Base-by-base conservation (phyloP, 192 early-diverging fungal species). In the Geranomyces michiganensis region DNA sequence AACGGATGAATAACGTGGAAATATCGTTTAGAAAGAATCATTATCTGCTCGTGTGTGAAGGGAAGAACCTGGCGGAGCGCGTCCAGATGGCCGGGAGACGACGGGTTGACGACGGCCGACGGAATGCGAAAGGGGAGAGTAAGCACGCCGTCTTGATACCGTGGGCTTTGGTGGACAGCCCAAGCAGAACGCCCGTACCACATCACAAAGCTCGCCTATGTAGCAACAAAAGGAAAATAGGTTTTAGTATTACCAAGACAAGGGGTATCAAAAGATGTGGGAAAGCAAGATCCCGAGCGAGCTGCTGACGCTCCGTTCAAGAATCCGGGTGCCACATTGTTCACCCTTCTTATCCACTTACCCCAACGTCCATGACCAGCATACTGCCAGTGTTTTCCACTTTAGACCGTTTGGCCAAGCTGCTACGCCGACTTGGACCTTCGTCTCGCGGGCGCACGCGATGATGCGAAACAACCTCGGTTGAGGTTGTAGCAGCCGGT, bases 1-100 rank as follows among this genome's bases (percentile, higher is more conserved):
- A 44, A 73, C 1, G 71, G 71, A 32, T 73, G 71, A 17, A 73
- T 36, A 26, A 45, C 49, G 13, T 73, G 64, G 46, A 73, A 73
- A 55, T 67, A 73, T 14, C 27, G 17, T 8, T 21, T 21, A 5
- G 51, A 0, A 5, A 73, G 53, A 15, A 26, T 30, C 49, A 67
- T 36, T 21, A 73, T 56, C 51, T 72, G 70, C 10, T 72, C 70
- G 46, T 72, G 56, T 0, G 70, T 63, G 31, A 72, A 32, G 14
- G 70, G 70, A 4, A 72, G 51, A 29, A 53, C 26, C 14, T 64
- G 29, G 15, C 47, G 51, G n/a, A 72, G 60, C 14, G 70, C 60
- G 26, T 6, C 26, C 17, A 56, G 55, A 14, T 59, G 29, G 5
- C 12, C 2, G 9, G 68, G 68, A 10, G 55, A 59, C 4, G 55